These are phyloP conservation scores for Globisporangium nagaii DNA, from an alignment of 352 stramenopile genomes.

Conservation along the genomic window DNA sequence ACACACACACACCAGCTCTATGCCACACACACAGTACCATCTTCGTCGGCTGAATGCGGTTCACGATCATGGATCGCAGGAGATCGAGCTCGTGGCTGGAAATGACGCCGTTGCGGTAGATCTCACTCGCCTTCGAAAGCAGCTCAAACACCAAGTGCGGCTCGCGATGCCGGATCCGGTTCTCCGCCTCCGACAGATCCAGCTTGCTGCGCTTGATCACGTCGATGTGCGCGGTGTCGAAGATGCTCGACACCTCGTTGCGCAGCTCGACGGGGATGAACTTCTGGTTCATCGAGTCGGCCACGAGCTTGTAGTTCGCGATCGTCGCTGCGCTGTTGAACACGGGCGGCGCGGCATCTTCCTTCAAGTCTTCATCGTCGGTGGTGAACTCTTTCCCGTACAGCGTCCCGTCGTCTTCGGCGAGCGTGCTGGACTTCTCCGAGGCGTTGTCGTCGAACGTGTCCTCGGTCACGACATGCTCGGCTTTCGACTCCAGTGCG, in stretches of 20 bases:
- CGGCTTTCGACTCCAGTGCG: constrained; percentile 22
- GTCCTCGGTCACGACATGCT: constrained; percentile 43
- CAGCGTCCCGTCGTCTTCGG: constrained; percentile 76
- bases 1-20: background rate
- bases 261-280: constrained; percentile 67
- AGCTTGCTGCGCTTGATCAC: constrained; percentile 82
- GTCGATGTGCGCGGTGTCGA: constrained; percentile 71
- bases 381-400: constrained; percentile 77
- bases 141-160: constrained; percentile 79
- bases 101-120: constrained; percentile 79
- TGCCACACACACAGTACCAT: constrained; percentile 34
- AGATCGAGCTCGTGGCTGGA: constrained; percentile 74
- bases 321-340: constrained; percentile 48
- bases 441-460: constrained; percentile 50
- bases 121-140: constrained; percentile 76
- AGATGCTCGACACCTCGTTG: constrained; percentile 48
- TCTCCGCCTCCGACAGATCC: constrained; percentile 72
- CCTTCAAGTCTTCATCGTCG: constrained; percentile 33
- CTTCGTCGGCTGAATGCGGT: constrained; percentile 75
- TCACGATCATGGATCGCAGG: constrained; percentile 71
- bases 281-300: constrained; percentile 79
- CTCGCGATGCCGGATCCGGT: constrained; percentile 78
- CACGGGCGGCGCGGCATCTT: constrained; percentile 48
- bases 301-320: constrained; percentile 71
- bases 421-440: constrained; percentile 60